Percentiles rank a stretch among this genome's conserved stretches.
Evolutionary conservation across 352 stramenopile genomes (phyloP).

Genomic region (Pythium dissimile): DNA sequence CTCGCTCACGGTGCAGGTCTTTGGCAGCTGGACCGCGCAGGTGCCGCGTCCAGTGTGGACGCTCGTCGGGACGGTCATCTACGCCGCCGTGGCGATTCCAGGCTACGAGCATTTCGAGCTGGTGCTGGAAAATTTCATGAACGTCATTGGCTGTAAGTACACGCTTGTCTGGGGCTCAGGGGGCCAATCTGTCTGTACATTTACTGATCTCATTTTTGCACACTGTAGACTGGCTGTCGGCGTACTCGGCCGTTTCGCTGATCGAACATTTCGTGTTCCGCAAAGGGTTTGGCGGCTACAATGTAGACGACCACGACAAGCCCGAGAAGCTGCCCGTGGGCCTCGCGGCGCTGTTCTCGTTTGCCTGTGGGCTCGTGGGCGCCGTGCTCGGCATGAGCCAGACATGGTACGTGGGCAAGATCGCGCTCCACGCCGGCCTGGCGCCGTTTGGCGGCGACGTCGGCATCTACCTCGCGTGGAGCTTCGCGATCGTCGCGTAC

Average conservation of each 20-base stretch:
- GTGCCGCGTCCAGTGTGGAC: conserved; percentile 41
- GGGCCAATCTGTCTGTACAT: not conserved
- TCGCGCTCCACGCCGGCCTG: conserved; percentile 30
- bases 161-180: too few species aligned
- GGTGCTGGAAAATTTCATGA: conserved; percentile 51
- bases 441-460: conserved; percentile 34
- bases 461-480: conserved; percentile 35
- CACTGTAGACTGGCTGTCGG: conserved; percentile 31
- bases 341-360: conserved; percentile 41
- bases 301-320: conserved; percentile 40
- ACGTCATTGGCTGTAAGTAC: conserved; percentile 37
- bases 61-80: conserved; percentile 34
- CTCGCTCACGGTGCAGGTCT: conserved; percentile 39
- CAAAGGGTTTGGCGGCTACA: conserved; percentile 40
- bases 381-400: conserved; percentile 43
- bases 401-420: conserved; percentile 40
- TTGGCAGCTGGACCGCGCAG: conserved; percentile 28
- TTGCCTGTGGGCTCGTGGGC: conserved; percentile 31
- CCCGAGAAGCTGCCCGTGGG: conserved; percentile 36
- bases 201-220: not conserved
- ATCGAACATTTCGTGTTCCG: conserved; percentile 45
- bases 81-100: conserved; percentile 31
- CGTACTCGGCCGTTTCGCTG: conserved; percentile 34
- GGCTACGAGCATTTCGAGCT: conserved; percentile 40
- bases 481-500: conserved; percentile 32